Evolutionary conservation across 306 rosid species (phyloP), one percentile per base, ranked within the genome.

Genomic region (Inga leiocalycina): DNA sequence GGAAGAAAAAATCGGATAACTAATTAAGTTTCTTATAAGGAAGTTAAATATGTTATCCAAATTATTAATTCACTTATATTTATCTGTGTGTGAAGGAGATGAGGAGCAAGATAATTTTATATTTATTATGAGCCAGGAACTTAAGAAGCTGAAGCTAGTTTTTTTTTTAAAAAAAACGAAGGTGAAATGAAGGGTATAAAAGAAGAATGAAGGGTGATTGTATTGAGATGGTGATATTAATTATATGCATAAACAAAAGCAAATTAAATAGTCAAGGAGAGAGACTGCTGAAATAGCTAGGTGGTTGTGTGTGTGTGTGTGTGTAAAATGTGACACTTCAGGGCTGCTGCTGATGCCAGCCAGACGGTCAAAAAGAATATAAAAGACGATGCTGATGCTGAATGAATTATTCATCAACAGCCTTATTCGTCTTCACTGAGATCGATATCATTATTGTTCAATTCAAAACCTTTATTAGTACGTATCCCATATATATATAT

Each of bases 331-430:
- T 32, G 78, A 74, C 64, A 51, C 51, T 43, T 70, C 15, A 43
- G 35, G 52, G 19, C 24, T 22, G 54, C 43, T 71, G 75, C 75
- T 71, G 75, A 41, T 71, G n/a, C 19, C 20, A 45, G 75, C 75
- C 13, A 70, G 52, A 43, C 32, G 75, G 52, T 70, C 75, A 70
- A 70, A 70, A 44, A 71, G 56, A 45, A 24, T 11, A 22, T n/a
- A 8, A 44, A 49, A 56, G 57, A 51, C 57, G 57, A 71, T n/a
- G 39, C 17, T 43, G 75, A 70, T n/a, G 34, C 52, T 70, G 34
- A 70, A 41, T 22, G 11, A 43, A 70, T 20, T 10, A 20, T 41
- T 51, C 57, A 14, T 70, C 68, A 62, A 11, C 68, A 62, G 1
- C 6, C 37, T 62, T 3, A 8, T 44, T 24, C 68, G 27, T 3